Conservation (phyloP, 2,329 filamentous ascomycete species). For the Cytospora piceae region DNA sequence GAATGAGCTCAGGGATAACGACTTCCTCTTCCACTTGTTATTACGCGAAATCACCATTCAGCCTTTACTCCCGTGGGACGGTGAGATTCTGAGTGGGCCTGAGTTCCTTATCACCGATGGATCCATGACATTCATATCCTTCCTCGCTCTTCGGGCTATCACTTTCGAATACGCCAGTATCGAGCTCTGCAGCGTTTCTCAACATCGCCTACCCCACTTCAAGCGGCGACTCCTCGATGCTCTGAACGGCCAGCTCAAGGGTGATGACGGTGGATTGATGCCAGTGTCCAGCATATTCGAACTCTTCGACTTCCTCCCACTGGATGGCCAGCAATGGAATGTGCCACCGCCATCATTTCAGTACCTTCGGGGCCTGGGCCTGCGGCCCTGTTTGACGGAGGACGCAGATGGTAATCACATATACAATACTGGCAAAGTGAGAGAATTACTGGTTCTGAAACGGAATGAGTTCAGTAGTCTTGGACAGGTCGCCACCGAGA, state of each 20-base stretch:
- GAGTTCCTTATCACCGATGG: slow-evolving; percentile 72
- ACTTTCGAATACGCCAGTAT: slow-evolving; percentile 83
- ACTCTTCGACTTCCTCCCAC: slow-evolving; percentile 82
- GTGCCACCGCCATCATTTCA: slow-evolving; percentile 56
- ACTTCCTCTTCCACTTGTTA: slow-evolving; percentile 79
- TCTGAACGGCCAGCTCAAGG: slow-evolving; percentile 75
- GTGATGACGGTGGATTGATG: slow-evolving; percentile 67
- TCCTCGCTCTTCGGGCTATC: slow-evolving; percentile 75
- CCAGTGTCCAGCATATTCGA: slow-evolving; percentile 82
- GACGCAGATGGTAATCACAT: slow-evolving; percentile 60
- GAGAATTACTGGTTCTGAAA: slow-evolving; percentile 73
- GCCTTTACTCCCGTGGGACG: slow-evolving; percentile 74
- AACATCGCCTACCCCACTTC: slow-evolving; percentile 70
- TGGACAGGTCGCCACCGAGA: slow-evolving; percentile 52
- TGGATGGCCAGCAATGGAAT: slow-evolving; percentile 53
- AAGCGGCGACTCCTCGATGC: slow-evolving; percentile 72
- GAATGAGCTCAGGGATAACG: slow-evolving; percentile 76
- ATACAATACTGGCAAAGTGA: slow-evolving; percentile 72
- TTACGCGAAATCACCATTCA: slow-evolving; percentile 72
- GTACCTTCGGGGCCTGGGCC: slow-evolving; percentile 68
- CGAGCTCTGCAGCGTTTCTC: slow-evolving; percentile 79
- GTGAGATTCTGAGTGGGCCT: slow-evolving; percentile 59
- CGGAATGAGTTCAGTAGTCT: slow-evolving; percentile 62
- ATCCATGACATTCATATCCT: slow-evolving; percentile 72
- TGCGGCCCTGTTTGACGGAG: slow-evolving; percentile 66